Evolutionary conservation across 2,329 filamentous ascomycete genomes (phyloP), one percentile per base, ranked within the genome.

Genomic region (Calycina herbarum): DNA sequence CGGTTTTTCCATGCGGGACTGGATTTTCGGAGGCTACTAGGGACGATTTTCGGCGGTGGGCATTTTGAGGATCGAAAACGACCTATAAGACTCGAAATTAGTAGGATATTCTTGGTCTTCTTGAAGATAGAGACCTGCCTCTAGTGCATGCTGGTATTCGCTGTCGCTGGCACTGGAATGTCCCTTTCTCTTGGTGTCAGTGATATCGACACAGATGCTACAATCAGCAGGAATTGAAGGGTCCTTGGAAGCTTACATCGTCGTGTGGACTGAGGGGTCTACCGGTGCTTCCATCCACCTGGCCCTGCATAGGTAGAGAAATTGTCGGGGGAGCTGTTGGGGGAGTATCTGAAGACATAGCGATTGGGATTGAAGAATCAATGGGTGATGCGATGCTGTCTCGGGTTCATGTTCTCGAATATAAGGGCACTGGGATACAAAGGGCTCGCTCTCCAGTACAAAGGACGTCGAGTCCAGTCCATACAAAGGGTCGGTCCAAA

Each of bases 11-110:
- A 54, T 75, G 72, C 6, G 73, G 74, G 10, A 80, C 71, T 61
- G 78, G 69, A 5, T 80, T 79, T 7, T 73, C 68, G 17, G 77
- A 71, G 2, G 78, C 75, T 13, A 89, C 84, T 59, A 90, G 80
- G 13, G 87, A 90, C 72, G 86, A 89, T 78, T 90, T 90, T 66
- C 88, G 83, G 27, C 88, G 84, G 71, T 89, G 87, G 0, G 82
- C 81, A 69, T 85, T 88, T 48, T 82, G 77, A 1, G 84, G 78
- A 67, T 90, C 87, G 72, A 90, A 89, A 27, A 86, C 82, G 60
- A 90, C 86, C 85, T 79, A 31, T 17, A 40, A 40, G 27, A 20
- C 38, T 27, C 24, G 13, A 24, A 51, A 51, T 51, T 10, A 51
- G n/a, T 11, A 24, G n/a, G 45, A 24, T 10, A 24, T 51, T 51